Base-by-base conservation (phyloP, 2,329 filamentous ascomycete species). In the Epichloe bromicola region DNA sequence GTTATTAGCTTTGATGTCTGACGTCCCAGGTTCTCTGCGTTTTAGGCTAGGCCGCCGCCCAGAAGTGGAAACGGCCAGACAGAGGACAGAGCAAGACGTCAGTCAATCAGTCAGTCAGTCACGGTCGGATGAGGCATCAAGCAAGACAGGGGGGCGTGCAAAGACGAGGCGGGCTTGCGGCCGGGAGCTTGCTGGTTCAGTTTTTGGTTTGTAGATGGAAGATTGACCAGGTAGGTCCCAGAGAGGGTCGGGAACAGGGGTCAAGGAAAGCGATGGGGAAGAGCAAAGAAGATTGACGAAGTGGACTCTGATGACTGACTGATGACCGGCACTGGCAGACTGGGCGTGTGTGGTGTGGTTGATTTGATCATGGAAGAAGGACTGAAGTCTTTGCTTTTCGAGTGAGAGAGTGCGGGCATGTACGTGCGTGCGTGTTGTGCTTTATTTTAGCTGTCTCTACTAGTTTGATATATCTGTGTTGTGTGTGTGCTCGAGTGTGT, bases 111-210 rank as follows among this genome's bases (percentile, higher is more conserved):
- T 20, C 20, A 30, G 26, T 30, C 41, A 50, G 46, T 52, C 47
- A 45, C 44, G 34, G 47, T 52, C 51, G 47, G 33, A 53, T 50
- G 54, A 52, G 54, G 54, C 51, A 56, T 49, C 54, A 50, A 56
- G 46, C 50, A 46, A 20, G 51, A 41, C 54, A 53, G 52, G 50
- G 38, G 38, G 43, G 42, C 23, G 48, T 49, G 55, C 56, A 63
- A 56, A 54, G 55, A 58, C 55, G 52, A 54, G 54, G 49, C 55
- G 50, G 59, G 61, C 60, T 59, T 60, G 58, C 60, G 59, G 59
- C 56, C 54, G 60, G 61, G 60, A 60, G 50, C 54, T 57, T 60
- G 58, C 59, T 58, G 61, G 53, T 53, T 50, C 43, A 51, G 44
- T 50, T 46, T 46, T 46, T 52, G 50, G 44, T 50, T 46, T 52